Base-by-base conservation (phyloP, 495 filamentous ascomycete species). In the Lophium mytilinum region DNA sequence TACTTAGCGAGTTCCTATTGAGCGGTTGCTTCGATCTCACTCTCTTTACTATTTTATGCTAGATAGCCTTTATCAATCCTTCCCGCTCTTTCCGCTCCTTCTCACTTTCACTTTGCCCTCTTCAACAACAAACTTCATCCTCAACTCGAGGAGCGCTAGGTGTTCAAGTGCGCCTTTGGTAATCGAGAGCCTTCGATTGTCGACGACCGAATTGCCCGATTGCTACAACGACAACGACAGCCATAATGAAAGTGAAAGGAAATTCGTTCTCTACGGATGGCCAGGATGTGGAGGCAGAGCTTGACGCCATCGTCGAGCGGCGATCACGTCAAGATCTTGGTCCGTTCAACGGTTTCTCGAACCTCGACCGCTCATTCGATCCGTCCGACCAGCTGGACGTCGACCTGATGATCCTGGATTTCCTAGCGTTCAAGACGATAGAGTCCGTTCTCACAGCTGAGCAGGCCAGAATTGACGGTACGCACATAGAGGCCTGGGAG, bases 371-470 rank as follows among this genome's bases (percentile, higher is more conserved):
- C 5, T 10, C 57, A 36, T 55, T 65, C 54, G 58, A 58, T 11
- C 53, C 57, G 19, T 53, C 57, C 6, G 54, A 61, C 43, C 57
- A 64, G 36, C 50, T 65, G 41, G 62, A 65, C 24, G 53, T 61
- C 19, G 62, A 65, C 35, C 11, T 65, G 35, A 56, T 54, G 35
- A 65, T 65, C 35, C 50, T 61, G 40, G 62, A 65, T 50, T 65
- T 57, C 19, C 53, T 65, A 8, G 49, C 57, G 17, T 65, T 41
- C 55, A 59, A 58, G 18, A 54, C 62, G 4, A 61, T 47, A 30
- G 55, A 65, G 14, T 37, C 49, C 15, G 54, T 65, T 15, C 60
- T 65, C 36, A 63, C 12, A 59, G 61, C 56, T 34, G 46, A 15
- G 7, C 57, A 39, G 54, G 55, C 41, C 40, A 50, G 17, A 56